A percentile compares a stretch with the other conserved stretches of the same genome.
These are phyloP conservation scores for Phlebopus sp. DNA, from an alignment of 1,284 basidiomycete genomes.

Conservation along the genomic window DNA sequence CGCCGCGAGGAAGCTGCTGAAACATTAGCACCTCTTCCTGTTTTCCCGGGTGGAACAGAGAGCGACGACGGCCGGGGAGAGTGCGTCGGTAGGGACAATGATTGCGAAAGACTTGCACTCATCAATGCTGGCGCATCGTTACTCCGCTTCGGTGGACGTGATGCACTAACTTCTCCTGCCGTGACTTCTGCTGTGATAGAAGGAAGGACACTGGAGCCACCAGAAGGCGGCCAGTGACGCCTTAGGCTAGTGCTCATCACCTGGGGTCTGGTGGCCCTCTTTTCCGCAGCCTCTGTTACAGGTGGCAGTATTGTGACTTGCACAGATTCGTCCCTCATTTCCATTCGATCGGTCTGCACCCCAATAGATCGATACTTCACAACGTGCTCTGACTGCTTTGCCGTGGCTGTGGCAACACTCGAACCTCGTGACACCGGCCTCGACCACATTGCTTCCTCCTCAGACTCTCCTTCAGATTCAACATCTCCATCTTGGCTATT, in stretches of 20 bases:
- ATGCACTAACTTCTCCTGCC: conserved; percentile 26
- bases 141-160: too few relatives aligned
- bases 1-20: conserved; percentile 1
- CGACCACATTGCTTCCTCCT: conserved; percentile 31
- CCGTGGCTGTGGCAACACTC: conserved; percentile 8
- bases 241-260: conserved; percentile 23
- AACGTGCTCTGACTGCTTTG: neutral
- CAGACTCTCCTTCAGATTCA: conserved; percentile 74
- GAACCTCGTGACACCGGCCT: conserved; percentile 22
- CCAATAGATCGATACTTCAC: conserved; percentile 29
- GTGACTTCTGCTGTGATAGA: conserved; percentile 28
- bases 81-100: too few relatives aligned
- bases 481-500: conserved; percentile 79
- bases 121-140: neutral
- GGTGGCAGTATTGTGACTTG: conserved; percentile 21
- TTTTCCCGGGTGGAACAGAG: neutral
- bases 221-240: conserved; percentile 37
- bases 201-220: conserved; percentile 22
- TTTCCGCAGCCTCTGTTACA: conserved; percentile 16
- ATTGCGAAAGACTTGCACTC: neutral
- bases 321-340: conserved; percentile 22
- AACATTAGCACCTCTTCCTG: conserved; percentile 3
- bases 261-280: conserved; percentile 2
- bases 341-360: conserved; percentile 28
- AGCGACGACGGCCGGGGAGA: neutral